Conservation (phyloP, 805 yeast genomes). For the Ogataea zsoltii region DNA sequence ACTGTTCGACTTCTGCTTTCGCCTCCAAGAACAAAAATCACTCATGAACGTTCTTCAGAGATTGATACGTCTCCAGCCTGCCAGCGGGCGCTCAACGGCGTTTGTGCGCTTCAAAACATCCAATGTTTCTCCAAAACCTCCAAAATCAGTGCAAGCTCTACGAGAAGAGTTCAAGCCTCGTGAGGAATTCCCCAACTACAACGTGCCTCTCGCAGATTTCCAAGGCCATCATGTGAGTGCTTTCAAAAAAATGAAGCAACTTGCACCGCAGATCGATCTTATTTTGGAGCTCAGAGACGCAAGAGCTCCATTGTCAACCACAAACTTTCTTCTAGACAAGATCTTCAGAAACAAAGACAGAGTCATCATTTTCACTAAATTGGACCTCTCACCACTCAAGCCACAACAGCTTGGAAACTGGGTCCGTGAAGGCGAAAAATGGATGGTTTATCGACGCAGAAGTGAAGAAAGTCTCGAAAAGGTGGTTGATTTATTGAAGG, state of each 20-base stretch:
- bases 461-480: slow-evolving; percentile 47
- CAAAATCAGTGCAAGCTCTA: too few relatives aligned
- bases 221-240: slow-evolving; percentile 92
- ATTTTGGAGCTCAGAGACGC: slow-evolving; percentile 85
- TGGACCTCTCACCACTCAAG: slow-evolving; percentile 57
- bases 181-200: slow-evolving; percentile 68
- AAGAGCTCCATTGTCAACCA: slow-evolving; percentile 83
- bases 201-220: slow-evolving; percentile 71
- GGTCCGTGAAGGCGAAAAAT: slow-evolving; percentile 18
- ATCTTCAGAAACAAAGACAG: slow-evolving; percentile 56
- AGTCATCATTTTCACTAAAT: slow-evolving; percentile 75
- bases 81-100: too few relatives aligned
- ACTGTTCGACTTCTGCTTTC: too few relatives aligned
- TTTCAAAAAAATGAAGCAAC: slow-evolving; percentile 58
- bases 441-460: slow-evolving; percentile 55
- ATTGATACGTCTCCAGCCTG: not conserved
- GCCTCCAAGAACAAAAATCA: too few relatives aligned
- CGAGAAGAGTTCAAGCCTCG: slow-evolving; percentile 65
- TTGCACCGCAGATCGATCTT: slow-evolving; percentile 79
- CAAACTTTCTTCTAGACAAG: slow-evolving; percentile 76
- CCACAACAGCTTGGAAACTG: slow-evolving; percentile 33
- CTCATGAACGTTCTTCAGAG: too few relatives aligned
- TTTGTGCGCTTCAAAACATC: not conserved
- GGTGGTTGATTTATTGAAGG: slow-evolving; percentile 51
- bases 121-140: too few relatives aligned